phyloP scores from a whole-genome alignment of 2,329 filamentous ascomycete genomes.

The Thelonectria discophora region DNA sequence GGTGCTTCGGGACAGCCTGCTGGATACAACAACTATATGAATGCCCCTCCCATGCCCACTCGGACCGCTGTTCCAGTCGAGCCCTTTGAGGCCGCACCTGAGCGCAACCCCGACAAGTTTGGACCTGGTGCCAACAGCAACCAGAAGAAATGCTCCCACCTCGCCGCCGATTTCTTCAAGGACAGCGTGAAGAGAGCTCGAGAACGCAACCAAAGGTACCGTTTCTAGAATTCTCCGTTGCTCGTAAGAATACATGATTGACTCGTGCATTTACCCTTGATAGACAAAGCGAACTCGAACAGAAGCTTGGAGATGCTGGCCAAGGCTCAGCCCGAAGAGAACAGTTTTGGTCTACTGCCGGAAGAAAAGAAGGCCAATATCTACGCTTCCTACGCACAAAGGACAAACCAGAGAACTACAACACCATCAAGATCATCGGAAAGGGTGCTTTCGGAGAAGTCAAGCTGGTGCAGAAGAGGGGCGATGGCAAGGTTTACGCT shows the following conservation, averaged over 20 bases:
- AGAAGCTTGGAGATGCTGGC: constrained; percentile 80
- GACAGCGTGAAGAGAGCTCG: constrained; percentile 96
- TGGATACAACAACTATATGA: constrained; percentile 72
- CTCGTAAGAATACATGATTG: constrained; percentile 16
- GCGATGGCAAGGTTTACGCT: constrained; percentile 96
- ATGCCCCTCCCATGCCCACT: constrained; percentile 70
- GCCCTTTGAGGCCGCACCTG: constrained; percentile 81
- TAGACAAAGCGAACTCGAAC: constrained; percentile 92
- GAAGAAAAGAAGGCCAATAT: constrained; percentile 90
- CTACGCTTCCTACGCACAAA: constrained; percentile 93
- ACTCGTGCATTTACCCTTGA: constrained; percentile 16
- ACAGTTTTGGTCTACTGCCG: constrained; percentile 84
- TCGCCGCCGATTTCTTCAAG: constrained; percentile 94
- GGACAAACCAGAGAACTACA: constrained; percentile 93
- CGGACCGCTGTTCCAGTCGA: constrained; percentile 68
- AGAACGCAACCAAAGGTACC: constrained; percentile 92
- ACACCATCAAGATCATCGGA: constrained; percentile 96
- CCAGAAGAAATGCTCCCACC: constrained; percentile 73
- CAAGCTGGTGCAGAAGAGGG: constrained; percentile 95
- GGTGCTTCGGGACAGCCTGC: constrained; percentile 72
- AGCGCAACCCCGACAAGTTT: constrained; percentile 86
- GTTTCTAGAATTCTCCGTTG: background rate
- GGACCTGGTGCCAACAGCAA: constrained; percentile 72
- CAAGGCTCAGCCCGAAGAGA: constrained; percentile 80
- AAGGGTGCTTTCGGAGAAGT: constrained; percentile 99